These are phyloP conservation scores for Boletus mariae DNA, from an alignment of 1,284 basidiomycete genomes.

Conservation along the genomic window DNA sequence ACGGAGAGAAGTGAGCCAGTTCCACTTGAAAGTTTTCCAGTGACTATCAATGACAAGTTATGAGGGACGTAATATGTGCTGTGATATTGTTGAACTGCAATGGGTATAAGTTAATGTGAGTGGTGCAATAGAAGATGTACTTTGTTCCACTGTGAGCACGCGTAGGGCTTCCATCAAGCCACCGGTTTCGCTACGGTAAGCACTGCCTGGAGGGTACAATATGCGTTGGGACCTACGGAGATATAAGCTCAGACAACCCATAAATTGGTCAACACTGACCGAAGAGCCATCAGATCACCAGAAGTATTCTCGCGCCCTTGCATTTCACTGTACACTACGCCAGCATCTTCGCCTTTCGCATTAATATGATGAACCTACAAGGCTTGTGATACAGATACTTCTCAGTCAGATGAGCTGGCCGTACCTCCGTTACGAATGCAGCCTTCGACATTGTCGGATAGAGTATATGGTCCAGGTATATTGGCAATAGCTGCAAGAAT, in stretches of 20 bases:
- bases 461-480: constrained; percentile 96
- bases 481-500: constrained; percentile 90
- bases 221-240: constrained; percentile 67
- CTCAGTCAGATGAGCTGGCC: constrained; percentile 8
- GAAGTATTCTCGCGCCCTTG: constrained; percentile 95
- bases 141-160: constrained; percentile 84
- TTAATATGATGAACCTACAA: constrained; percentile 88
- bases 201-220: constrained; percentile 80
- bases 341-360: constrained; percentile 85
- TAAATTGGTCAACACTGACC: constrained; percentile 43
- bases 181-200: constrained; percentile 95
- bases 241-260: constrained; percentile 6
- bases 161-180: constrained; percentile 92
- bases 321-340: constrained; percentile 98
- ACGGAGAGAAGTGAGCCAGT: constrained; percentile 70
- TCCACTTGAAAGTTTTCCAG: constrained; percentile 74
- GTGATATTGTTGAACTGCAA: constrained; percentile 86
- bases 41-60: constrained; percentile 84
- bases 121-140: constrained; percentile 42
- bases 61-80: constrained; percentile 91
- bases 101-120: constrained; percentile 9
- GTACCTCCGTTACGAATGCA: constrained; percentile 88
- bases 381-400: background rate
- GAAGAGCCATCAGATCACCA: constrained; percentile 84
- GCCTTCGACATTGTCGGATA: constrained; percentile 93